Percentiles rank a stretch among this genome's conserved stretches.
These are phyloP conservation scores for Insectozyma bohioensis DNA, from an alignment of 1,139 yeast genomes.

Conservation along the genomic window DNA sequence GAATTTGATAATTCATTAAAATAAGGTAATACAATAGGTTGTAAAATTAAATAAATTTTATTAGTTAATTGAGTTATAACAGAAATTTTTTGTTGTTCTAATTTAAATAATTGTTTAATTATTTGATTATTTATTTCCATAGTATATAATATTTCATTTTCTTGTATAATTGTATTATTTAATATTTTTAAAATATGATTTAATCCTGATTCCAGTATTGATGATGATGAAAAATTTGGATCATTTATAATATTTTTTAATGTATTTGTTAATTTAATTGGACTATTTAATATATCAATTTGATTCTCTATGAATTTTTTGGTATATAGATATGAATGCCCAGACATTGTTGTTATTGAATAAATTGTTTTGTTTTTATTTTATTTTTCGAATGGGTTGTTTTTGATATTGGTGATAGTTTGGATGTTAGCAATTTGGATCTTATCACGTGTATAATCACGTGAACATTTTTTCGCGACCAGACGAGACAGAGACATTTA, in stretches of 20 bases:
- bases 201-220: no score
- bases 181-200: constrained; percentile 25
- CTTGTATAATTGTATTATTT: constrained; percentile 28
- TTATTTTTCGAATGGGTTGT: no score
- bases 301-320: constrained; percentile 32
- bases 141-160: constrained; percentile 28
- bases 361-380: no score
- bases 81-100: constrained; percentile 30
- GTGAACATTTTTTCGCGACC: no score
- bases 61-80: constrained; percentile 28
- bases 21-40: constrained; percentile 33
- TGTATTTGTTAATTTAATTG: constrained; percentile 20
- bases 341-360: no score
- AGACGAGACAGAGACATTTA: no score
- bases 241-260: constrained; percentile 16
- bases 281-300: constrained; percentile 24
- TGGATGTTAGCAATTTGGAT: no score
- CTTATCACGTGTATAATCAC: no score
- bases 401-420: no score
- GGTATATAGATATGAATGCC: constrained; percentile 26
- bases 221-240: no score
- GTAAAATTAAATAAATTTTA: constrained; percentile 22
- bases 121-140: constrained; percentile 36
- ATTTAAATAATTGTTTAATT: constrained; percentile 34
- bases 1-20: constrained; percentile 15